Base-by-base conservation (phyloP, 805 yeast species). In the Priceomyces haplophilus region DNA sequence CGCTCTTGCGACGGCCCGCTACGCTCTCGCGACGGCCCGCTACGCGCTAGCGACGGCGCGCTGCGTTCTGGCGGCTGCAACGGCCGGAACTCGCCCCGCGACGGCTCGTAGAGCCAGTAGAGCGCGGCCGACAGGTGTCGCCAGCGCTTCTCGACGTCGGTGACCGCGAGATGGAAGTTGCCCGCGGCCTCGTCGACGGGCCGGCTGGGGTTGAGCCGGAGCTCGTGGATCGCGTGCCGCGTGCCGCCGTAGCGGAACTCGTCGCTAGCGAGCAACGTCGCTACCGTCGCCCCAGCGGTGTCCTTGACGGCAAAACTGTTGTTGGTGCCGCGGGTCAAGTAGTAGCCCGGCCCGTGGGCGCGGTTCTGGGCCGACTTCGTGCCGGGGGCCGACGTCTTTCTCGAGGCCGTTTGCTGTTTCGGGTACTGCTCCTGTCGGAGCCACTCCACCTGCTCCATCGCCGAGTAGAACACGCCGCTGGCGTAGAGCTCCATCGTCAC, bases 151-250 rank as follows among this genome's bases (percentile, higher is more conserved):
- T 59, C 55, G 10, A 47, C 43, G 42, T 86, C 76, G 0, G 93
- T 73, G 4, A 64, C 62, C 2, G 88, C 58, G 10, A 91, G 58
- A 1, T 80, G 83, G 52, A 65, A 43, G 15, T 55, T 73, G 17
- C 72, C 62, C 2, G 39, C 37, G 7, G 69, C 56, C 31, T 70
- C 65, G 49, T 76, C 79, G 6, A 82, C 62, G 3, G 72, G 62
- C 10, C 72, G 54, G 0, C 65, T 50, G 5, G 72, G 69, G 37
- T 66, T 62, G 1, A 83, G 66, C 0, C 47, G 37, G 35, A 77
- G 59, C 2, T 59, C 62, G 0, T 55, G 49, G 2, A 60, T 51
- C 32, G 18, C 12, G 13, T 19, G 20, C 23, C 11, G 18, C 16
- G 11, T 12, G 7, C 15, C 24, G 20, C 20, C 15, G 20, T 34